A percentile compares a stretch with the other conserved stretches of the same genome.
phyloP scores from a whole-genome alignment of 1,284 basidiomycete genomes.

The Phellinidium pouzarii region DNA sequence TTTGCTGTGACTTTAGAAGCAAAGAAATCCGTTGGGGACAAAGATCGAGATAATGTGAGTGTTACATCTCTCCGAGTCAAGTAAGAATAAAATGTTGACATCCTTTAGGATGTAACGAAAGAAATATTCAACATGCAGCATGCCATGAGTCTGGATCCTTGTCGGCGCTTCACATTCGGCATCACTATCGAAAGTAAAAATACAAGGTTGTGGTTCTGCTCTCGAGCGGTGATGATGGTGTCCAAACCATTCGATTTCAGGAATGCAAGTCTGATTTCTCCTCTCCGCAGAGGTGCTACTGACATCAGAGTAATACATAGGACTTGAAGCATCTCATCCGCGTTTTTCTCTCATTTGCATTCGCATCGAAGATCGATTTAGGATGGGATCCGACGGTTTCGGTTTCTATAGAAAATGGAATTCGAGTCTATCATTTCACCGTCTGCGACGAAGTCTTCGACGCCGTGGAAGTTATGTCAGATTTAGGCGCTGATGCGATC shows the following conservation, averaged over 20 bases:
- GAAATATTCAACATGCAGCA: conserved; percentile 18
- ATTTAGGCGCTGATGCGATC: not conserved
- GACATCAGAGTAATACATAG: not conserved
- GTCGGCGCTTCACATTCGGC: conserved; percentile 18
- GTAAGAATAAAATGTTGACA: not conserved
- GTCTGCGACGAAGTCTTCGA: too few species aligned
- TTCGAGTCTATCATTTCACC: not conserved
- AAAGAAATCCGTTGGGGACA: not conserved
- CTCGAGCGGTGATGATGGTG: not conserved
- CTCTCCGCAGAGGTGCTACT: not conserved
- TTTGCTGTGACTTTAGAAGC: not conserved
- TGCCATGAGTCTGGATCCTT: conserved; percentile 17
- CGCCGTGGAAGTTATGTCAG: not conserved
- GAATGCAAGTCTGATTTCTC: not conserved
- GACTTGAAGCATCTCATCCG: not conserved
- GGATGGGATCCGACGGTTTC: not conserved
- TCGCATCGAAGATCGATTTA: not conserved
- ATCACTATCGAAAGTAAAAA: conserved; percentile 16
- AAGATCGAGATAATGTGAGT: not conserved
- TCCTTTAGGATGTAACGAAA: conserved; percentile 15
- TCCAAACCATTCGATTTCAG: conserved; percentile 2
- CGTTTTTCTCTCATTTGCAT: not conserved
- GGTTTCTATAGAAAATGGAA: not conserved
- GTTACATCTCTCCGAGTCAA: too few species aligned
- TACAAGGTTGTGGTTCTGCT: not conserved